Percentiles rank a stretch among this genome's conserved stretches.
phyloP scores from a whole-genome alignment of 495 filamentous ascomycete species.

The Aspergillus homomorphus region DNA sequence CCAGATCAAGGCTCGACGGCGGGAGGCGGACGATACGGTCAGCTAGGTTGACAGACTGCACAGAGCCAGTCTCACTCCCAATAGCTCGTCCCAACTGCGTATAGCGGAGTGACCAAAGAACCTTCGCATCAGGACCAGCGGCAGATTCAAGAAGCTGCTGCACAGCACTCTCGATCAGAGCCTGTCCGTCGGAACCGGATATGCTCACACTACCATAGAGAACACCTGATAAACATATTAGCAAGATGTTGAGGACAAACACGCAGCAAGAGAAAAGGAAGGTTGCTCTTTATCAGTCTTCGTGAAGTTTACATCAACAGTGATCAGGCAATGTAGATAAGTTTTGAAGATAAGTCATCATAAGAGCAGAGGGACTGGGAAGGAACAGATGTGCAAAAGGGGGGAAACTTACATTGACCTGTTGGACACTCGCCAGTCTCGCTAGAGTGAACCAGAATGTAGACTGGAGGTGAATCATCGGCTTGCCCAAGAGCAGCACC shows the following conservation, averaged over 20 bases:
- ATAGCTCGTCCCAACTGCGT: slow-evolving; percentile 45
- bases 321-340: slow-evolving; percentile 99
- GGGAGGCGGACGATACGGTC: slow-evolving; percentile 45
- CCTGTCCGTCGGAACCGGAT: slow-evolving; percentile 33
- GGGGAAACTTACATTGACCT: slow-evolving; percentile 77
- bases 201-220: slow-evolving; percentile 59
- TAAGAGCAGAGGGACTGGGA: slow-evolving; percentile 44
- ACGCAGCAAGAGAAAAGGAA: slow-evolving; percentile 14
- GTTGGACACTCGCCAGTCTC: slow-evolving; percentile 85
- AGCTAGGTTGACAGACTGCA: slow-evolving; percentile 20
- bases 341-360: slow-evolving; percentile 79
- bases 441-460: slow-evolving; percentile 74
- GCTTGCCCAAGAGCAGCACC: slow-evolving; percentile 41
- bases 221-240: slow-evolving; percentile 60
- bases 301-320: slow-evolving; percentile 73
- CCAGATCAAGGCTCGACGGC: slow-evolving; percentile 55
- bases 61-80: slow-evolving; percentile 14
- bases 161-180: slow-evolving; percentile 53
- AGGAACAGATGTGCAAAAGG: slow-evolving; percentile 16
- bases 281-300: slow-evolving; percentile 67
- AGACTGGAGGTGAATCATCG: slow-evolving; percentile 54
- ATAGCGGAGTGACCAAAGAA: slow-evolving; percentile 64
- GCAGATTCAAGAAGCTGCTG: slow-evolving; percentile 46
- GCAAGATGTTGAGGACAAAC: slow-evolving; percentile 26
- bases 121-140: slow-evolving; percentile 30